Evolutionary conservation across 2,329 filamentous ascomycete species (phyloP).

Genomic region (Pseudogymnoascus verrucosus): DNA sequence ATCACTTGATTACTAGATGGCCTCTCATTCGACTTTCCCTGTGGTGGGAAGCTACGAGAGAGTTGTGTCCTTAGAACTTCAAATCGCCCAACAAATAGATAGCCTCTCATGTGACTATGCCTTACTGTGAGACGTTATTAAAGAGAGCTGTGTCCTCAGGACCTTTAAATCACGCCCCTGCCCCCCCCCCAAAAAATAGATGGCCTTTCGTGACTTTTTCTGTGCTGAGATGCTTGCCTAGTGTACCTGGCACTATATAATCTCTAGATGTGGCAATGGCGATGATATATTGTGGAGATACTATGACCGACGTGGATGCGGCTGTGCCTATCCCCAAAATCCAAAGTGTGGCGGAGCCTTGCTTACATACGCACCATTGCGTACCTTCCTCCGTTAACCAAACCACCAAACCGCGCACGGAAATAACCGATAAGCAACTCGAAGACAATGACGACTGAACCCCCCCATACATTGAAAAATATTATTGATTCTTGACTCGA

Average conservation of each 20-base stretch:
- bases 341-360: conserved; percentile 7
- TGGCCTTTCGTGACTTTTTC: neutral
- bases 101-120: too few relatives aligned
- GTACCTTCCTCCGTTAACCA: neutral
- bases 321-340: conserved; percentile 1
- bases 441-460: conserved; percentile 5
- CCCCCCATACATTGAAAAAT: conserved; percentile 8
- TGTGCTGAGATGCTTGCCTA: neutral
- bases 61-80: too few relatives aligned
- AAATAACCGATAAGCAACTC: conserved; percentile 8
- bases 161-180: neutral
- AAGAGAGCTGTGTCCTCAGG: neutral
- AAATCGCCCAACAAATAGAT: too few relatives aligned
- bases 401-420: conserved; percentile 2
- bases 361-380: conserved; percentile 7
- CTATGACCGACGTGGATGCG: neutral
- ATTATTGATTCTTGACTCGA: conserved; percentile 7
- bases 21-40: too few relatives aligned
- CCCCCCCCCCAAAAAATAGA: neutral
- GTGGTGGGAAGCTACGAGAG: too few relatives aligned
- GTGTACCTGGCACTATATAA: neutral
- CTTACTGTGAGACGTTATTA: too few relatives aligned
- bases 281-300: neutral
- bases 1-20: too few relatives aligned
- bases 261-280: neutral